Base-by-base conservation (phyloP, 441 rosid species). In the Euphorbia corollata region DNA sequence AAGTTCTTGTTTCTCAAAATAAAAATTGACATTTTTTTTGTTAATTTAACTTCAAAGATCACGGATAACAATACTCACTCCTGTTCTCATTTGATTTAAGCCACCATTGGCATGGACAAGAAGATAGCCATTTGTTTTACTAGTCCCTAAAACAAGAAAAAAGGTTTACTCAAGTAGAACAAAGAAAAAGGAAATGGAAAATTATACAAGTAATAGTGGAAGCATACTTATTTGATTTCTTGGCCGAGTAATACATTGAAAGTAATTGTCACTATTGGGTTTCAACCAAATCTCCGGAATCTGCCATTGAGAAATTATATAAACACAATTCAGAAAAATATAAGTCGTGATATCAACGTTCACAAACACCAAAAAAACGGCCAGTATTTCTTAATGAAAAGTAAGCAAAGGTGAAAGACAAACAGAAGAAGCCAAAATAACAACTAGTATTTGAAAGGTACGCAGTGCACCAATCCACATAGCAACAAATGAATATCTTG, bases 41-140 rank as follows among this genome's bases (percentile, higher is more conserved):
- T n/a, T n/a, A 19, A 10, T 20, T 27, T 15, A 5, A 22, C 20
- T 8, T 1, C 9, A 27, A 63, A 19, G 41, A 36, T 36, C 41
- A 36, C 7, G 8, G 5, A n/a, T 2, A 38, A 34, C 38, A 58
- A 64, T 74, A 80, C 90, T 74, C 76, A 89, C 99, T 59, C 97
- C 97, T 16, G 92, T 86, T 83, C 98, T 87, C 97, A 94, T 94
- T 82, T 91, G 97, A 83, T 94, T 94, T 79, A 94, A 71, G 70
- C 99, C 99, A 48, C 99, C 99, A 69, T 94, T 94, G 36, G 97
- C 97, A 71, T 89, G 93, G 69, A 88, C 94, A 30, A 91, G 59
- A 61, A 94, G 85, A 73, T 86, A 94, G 3, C 99, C 99, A 75
- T 88, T 88, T 47, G 96, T 83, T 30, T 79, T 82, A 8, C 57